phyloP scores from a whole-genome alignment of 2,329 filamentous ascomycete species.

The Cercospora zeae-maydis region DNA sequence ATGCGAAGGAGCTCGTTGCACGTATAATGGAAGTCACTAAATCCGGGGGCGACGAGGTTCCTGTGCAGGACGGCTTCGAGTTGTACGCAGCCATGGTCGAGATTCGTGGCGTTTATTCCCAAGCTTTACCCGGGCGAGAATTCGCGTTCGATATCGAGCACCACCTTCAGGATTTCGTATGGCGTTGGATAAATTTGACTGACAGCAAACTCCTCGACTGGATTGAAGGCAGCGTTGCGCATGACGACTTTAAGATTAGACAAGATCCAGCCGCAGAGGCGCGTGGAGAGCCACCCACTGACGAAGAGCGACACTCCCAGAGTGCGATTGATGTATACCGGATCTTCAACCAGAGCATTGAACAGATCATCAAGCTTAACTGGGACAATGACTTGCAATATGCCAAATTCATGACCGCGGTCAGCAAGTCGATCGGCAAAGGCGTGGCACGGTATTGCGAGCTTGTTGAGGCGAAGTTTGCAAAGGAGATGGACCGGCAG shows the following conservation, averaged over 20 bases:
- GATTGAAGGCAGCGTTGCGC: slow-evolving; percentile 85
- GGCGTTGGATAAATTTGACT: slow-evolving; percentile 85
- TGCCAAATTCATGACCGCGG: slow-evolving; percentile 92
- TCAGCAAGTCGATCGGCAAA: slow-evolving; percentile 77
- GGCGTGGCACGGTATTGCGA: slow-evolving; percentile 90
- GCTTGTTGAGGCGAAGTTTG: slow-evolving; percentile 77
- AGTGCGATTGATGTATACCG: slow-evolving; percentile 92
- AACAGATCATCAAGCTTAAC: slow-evolving; percentile 78
- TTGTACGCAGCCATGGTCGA: slow-evolving; percentile 85
- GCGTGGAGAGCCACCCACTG: slow-evolving; percentile 53
- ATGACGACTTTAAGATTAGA: slow-evolving; percentile 79
- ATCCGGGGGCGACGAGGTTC: slow-evolving; percentile 68
- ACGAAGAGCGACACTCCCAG: slow-evolving; percentile 85
- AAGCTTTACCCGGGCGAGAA: slow-evolving; percentile 65
- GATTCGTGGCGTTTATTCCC: slow-evolving; percentile 74
- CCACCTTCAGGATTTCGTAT: slow-evolving; percentile 85
- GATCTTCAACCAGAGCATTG: slow-evolving; percentile 86
- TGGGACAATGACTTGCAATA: slow-evolving; percentile 95
- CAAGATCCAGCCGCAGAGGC: slow-evolving; percentile 58
- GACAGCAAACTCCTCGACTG: slow-evolving; percentile 76
- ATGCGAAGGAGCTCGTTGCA: slow-evolving; percentile 79
- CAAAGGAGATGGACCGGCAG: slow-evolving; percentile 86
- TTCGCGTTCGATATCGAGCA: slow-evolving; percentile 89
- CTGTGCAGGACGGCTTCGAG: slow-evolving; percentile 88
- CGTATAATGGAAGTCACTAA: slow-evolving; percentile 73